These are phyloP conservation scores for Termitomyces sp. DNA, from an alignment of 768 basidiomycete species.

Conservation along the genomic window DNA sequence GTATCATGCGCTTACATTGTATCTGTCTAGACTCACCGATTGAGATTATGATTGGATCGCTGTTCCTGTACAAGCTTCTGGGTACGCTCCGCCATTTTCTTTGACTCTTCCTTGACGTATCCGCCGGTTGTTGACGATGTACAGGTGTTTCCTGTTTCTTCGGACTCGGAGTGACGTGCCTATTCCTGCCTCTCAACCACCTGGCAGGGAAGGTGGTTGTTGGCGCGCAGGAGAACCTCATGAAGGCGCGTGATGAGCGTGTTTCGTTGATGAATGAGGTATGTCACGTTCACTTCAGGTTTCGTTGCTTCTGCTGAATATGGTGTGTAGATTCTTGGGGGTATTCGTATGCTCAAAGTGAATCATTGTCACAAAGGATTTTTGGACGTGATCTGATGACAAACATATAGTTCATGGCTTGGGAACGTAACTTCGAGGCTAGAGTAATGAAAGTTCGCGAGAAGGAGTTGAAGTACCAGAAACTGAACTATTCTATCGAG, in stretches of 20 bases:
- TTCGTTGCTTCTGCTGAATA: neutral
- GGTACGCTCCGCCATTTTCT: constrained; percentile 38
- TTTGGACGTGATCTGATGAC: neutral
- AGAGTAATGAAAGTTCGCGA: constrained; percentile 70
- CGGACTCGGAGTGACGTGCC: constrained; percentile 73
- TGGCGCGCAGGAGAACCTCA: constrained; percentile 76
- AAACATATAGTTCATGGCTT: constrained; percentile 76
- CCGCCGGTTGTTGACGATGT: neutral
- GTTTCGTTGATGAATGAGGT: constrained; percentile 87
- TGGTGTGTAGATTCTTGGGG: constrained; percentile 66
- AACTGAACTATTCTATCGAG: constrained; percentile 86
- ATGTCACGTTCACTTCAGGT: constrained; percentile 2
- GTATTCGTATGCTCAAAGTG: constrained; percentile 86
- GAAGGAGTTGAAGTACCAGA: constrained; percentile 82
- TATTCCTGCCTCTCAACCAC: constrained; percentile 79
- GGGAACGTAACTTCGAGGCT: constrained; percentile 87
- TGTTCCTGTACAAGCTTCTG: constrained; percentile 76
- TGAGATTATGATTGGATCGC: constrained; percentile 70
- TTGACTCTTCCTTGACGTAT: neutral
- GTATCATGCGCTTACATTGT: neutral
- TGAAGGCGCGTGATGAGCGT: constrained; percentile 91
- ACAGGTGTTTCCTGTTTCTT: constrained; percentile 68
- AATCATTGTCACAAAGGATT: neutral
- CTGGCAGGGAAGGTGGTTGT: constrained; percentile 80
- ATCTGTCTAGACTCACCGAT: constrained; percentile 63